Conservation (phyloP, 352 stramenopile species). For the Phytophthora chlamydospora region DNA sequence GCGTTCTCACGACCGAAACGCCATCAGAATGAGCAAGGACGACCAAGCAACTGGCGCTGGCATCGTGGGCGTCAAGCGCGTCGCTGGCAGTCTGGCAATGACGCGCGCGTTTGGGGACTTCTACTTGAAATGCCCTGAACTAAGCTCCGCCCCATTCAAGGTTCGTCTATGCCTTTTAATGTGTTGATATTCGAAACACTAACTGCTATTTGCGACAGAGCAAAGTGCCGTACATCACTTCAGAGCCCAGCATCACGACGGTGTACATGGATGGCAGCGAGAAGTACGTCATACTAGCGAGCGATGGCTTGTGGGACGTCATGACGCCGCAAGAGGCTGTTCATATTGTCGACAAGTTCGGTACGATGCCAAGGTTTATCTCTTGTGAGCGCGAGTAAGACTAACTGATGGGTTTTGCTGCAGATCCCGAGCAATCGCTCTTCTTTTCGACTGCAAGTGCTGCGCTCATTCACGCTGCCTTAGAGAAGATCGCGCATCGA, state of each 20-base stretch:
- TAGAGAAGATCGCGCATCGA: conserved; percentile 75
- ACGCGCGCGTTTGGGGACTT: conserved; percentile 93
- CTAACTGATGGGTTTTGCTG: conserved; percentile 14
- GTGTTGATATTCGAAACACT: not conserved
- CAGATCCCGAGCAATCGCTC: conserved; percentile 49
- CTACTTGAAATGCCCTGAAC: conserved; percentile 92
- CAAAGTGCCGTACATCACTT: conserved; percentile 84
- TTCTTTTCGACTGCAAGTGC: conserved; percentile 66
- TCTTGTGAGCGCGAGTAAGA: not conserved
- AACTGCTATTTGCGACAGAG: conserved; percentile 38
- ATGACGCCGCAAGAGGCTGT: conserved; percentile 68
- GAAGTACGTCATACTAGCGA: conserved; percentile 79
- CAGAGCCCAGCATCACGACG: conserved; percentile 62
- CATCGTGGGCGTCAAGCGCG: conserved; percentile 87
- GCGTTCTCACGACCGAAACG: conserved; percentile 71
- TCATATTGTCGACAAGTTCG: conserved; percentile 71
- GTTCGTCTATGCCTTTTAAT: conserved; percentile 20
- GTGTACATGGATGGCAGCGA: conserved; percentile 61
- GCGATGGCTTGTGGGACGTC: conserved; percentile 86
- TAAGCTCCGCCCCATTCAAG: conserved; percentile 94
- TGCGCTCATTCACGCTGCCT: conserved; percentile 68
- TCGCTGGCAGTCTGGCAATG: conserved; percentile 91
- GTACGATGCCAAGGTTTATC: conserved; percentile 31
- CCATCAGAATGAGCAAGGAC: conserved; percentile 92
- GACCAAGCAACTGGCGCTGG: conserved; percentile 77